Conservation (phyloP, 2,329 filamentous ascomycete genomes). For the Arthrobotrys conoides region DNA sequence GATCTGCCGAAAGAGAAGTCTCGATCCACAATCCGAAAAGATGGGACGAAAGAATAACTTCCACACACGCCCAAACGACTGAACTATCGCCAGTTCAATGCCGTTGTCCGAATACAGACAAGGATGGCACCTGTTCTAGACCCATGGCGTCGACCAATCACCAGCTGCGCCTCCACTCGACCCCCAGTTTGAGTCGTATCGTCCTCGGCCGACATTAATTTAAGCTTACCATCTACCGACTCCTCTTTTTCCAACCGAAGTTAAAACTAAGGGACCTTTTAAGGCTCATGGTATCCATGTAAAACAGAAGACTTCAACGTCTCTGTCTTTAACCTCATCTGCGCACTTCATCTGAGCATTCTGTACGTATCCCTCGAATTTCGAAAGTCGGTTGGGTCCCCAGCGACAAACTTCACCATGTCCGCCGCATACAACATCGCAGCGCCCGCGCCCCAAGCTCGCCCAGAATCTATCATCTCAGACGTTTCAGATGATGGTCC, state of each 20-base stretch:
- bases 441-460: constrained; percentile 43
- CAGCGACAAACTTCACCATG: constrained; percentile 39
- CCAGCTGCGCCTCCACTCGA: constrained; percentile 24
- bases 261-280: constrained; percentile 3
- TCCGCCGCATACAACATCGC: constrained; percentile 39
- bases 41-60: constrained; percentile 25
- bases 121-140: constrained; percentile 36
- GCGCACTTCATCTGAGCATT: neutral
- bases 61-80: neutral
- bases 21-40: constrained; percentile 3
- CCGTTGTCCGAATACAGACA: constrained; percentile 10
- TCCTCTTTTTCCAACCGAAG: constrained; percentile 36
- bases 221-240: constrained; percentile 39
- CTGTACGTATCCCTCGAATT: neutral
- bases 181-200: constrained; percentile 38
- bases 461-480: constrained; percentile 53
- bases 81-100: neutral
- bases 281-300: constrained; percentile 24
- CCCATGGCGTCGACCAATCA: constrained; percentile 35
- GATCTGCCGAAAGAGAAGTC: neutral
- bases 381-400: constrained; percentile 10
- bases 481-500: constrained; percentile 54
- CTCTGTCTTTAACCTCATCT: constrained; percentile 2
- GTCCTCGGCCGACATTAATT: constrained; percentile 29
- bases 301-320: constrained; percentile 9